These are phyloP conservation scores for Erodium chrysanthum DNA, from an alignment of 441 rosid species.

Conservation along the genomic window DNA sequence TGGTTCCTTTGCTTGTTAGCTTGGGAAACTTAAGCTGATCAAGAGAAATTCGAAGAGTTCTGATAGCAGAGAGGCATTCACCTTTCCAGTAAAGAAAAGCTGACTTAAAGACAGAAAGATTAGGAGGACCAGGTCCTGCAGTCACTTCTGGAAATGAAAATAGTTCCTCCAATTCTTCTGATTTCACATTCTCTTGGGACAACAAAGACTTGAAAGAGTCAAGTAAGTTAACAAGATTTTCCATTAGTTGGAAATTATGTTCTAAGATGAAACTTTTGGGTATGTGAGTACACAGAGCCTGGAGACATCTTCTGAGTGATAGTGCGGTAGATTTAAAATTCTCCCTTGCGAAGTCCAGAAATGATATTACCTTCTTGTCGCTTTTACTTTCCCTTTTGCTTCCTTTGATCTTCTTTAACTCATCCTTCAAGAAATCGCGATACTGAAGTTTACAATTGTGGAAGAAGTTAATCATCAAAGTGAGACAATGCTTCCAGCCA, in stretches of 20 bases:
- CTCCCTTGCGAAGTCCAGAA: conserved; percentile 9
- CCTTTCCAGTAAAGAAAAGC: not conserved
- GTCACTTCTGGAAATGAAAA: conserved; percentile 4
- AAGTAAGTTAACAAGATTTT: not conserved
- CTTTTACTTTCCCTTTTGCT: not conserved
- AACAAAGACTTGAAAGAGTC: conserved; percentile 7
- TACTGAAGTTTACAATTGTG: conserved; percentile 20
- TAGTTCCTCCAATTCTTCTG: conserved; percentile 9
- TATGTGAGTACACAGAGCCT: conserved; percentile 14
- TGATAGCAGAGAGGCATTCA: conserved; percentile 16
- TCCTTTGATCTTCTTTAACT: not conserved
- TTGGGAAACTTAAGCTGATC: conserved; percentile 8
- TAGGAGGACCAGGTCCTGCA: not conserved
- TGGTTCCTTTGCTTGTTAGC: not conserved
- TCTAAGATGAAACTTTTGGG: conserved; percentile 8
- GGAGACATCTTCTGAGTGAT: conserved; percentile 13
- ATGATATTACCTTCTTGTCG: not conserved
- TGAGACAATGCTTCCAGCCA: conserved; percentile 32
- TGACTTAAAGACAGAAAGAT: not conserved
- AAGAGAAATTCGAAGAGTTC: conserved; percentile 13
- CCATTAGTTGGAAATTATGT: not conserved
- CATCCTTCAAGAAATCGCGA: not conserved
- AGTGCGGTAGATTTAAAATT: conserved; percentile 2
- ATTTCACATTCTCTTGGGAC: conserved; percentile 2
- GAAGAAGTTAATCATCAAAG: conserved; percentile 26